Base-by-base conservation (phyloP, 192 early-diverging fungal genomes). In the Helicostylum pulchrum region DNA sequence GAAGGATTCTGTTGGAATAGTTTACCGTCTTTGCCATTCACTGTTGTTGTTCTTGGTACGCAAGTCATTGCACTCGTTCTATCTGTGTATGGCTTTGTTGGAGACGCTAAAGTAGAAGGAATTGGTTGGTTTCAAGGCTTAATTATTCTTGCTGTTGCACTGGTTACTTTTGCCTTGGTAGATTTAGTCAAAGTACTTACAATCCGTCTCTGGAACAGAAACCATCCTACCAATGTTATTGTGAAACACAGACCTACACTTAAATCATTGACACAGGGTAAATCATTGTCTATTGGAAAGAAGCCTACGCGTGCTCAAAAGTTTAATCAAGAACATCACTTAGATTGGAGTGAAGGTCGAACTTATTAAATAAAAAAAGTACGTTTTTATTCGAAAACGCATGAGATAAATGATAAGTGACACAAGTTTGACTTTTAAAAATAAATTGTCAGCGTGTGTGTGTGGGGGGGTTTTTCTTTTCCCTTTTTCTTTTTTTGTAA, bases 1-100 rank as follows among this genome's bases (percentile, higher is more conserved):
- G 67, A 78, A 14, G 73, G 76, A 8, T 90, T 82, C 74, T 88
- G 82, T 66, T 91, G 86, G 83, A 72, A 84, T 26, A 80, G 72
- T 17, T 54, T 73, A 46, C 90, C 90, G 0, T 76, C 74, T 1
- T 77, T 54, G 65, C 53, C 68, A 26, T 91, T 91, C 67, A 81
- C 82, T 8, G 43, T 53, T 0, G 87, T 86, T 12, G 78, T 91
- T 44, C 63, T 80, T 0, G 87, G 82, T 9, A 91, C 90, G 0
- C 90, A 91, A 51, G 77, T 91, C 32, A 74, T 91, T 65, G 90
- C 90, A 8, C 64, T 85, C 48, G 56, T 85, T 42, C 72, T 82
- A 53, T 78, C 76, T 17, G 75, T 83, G 4, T 81, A 78, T 64
- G 79, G 80, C n/a, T 60, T 64, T 19, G 67, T 68, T 67, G 77